Conservation (phyloP, 2,329 filamentous ascomycete species). For the Aspergillus sp. region DNA sequence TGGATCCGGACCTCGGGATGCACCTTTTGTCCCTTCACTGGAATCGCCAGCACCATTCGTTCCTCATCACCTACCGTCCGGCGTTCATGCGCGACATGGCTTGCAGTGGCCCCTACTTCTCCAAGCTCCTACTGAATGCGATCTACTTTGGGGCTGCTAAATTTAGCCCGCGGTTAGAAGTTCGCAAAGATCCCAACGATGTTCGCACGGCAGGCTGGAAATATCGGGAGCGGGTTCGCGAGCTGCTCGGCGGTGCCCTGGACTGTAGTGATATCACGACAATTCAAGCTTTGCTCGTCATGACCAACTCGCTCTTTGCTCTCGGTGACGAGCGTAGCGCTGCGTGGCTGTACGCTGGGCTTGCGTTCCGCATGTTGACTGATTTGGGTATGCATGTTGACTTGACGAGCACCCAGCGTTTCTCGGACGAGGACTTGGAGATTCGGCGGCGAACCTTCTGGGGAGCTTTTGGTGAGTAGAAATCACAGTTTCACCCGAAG, state of each 20-base stretch:
- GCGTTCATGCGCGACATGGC: conserved; percentile 21
- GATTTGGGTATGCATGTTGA: conserved; percentile 46
- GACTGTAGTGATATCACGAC: too few species aligned
- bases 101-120: conserved; percentile 53
- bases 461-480: conserved; percentile 12
- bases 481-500: too few species aligned
- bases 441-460: not conserved
- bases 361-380: conserved; percentile 57
- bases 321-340: conserved; percentile 53
- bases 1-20: conserved; percentile 58
- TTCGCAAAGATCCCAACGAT: conserved; percentile 53
- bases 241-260: conserved; percentile 45
- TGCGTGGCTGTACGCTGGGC: conserved; percentile 58
- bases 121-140: conserved; percentile 57
- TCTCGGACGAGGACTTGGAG: not conserved
- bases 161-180: conserved; percentile 51
- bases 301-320: conserved; percentile 55
- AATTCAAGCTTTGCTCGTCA: conserved; percentile 48
- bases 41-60: conserved; percentile 58
- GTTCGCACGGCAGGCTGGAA: conserved; percentile 54
- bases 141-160: conserved; percentile 54
- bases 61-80: conserved; percentile 41
- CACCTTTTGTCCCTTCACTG: conserved; percentile 58
- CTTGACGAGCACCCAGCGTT: too few species aligned
- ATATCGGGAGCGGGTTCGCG: conserved; percentile 52